Evolutionary conservation across 2,329 filamentous ascomycete species (phyloP), one percentile per base, ranked within the genome.

Genomic region (Xylaria sp.): DNA sequence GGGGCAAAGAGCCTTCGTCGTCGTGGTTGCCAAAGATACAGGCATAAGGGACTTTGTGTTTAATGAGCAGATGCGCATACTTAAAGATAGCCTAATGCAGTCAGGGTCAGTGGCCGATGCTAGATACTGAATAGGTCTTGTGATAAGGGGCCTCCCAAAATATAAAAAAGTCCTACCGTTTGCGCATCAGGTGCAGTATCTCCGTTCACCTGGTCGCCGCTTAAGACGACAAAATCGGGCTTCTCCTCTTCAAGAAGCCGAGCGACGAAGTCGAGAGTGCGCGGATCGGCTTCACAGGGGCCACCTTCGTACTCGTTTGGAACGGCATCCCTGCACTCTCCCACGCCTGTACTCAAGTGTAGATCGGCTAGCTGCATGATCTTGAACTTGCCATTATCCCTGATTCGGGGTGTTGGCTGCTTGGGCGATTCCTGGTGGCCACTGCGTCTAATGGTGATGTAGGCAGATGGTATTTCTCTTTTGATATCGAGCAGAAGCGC

Each of bases 11-110:
- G 0, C 91, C 91, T 84, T 98, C 95, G 76, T 98, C 95, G 77
- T 99, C 96, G 80, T 99, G 96, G 79, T 99, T 99, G 66, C 96
- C 96, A 77, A 98, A 98, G 69, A 99, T 98, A 69, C 91, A 91
- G 18, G 94, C 93, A 77, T 97, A 98, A 0, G 96, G 96, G 46
- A 98, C 94, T 76, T 94, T 93, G 79, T 92, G 92, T 79, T 94
- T 90, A 71, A 94, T 92, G 60, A 99, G 89, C 13, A 97, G 86
- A 57, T 93, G 90, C 6, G 93, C 92, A 76, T 94, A 94, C 82
- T 99, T 99, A 85, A 97, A 97, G 68, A 99, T 92, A 46, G 95
- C 93, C 89, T 92, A 34, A 20, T 10, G 5, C 46, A 52, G 2
- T 6, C 23, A 18, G 4, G 31, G 74, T 80, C 58, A 76, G 74